phyloP scores from a whole-genome alignment of 2,329 filamentous ascomycete genomes.

The Penicillium frequentans region DNA sequence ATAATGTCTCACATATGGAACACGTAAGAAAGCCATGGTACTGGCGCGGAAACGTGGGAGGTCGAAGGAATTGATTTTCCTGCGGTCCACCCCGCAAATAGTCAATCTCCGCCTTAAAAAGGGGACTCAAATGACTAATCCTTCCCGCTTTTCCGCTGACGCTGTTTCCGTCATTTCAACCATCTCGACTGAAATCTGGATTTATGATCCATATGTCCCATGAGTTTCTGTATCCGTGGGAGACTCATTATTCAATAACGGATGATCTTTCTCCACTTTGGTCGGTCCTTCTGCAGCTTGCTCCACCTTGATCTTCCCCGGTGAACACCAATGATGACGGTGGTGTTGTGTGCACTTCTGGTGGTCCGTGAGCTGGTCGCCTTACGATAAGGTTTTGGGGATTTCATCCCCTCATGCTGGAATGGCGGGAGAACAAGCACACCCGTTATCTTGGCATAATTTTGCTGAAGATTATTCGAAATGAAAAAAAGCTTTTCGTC shows the following conservation, averaged over 20 bases:
- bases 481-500: not conserved
- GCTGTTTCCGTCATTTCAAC: not conserved
- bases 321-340: not conserved
- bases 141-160: not conserved
- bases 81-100: not conserved
- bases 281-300: not conserved
- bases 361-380: not conserved
- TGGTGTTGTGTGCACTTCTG: not conserved
- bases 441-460: not conserved
- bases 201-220: not conserved
- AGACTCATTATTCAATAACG: not conserved
- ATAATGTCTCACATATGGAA: not conserved
- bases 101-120: not conserved
- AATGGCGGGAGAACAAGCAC: not conserved
- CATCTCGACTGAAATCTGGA: not conserved
- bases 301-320: not conserved
- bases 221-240: not conserved
- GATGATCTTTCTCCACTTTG: not conserved
- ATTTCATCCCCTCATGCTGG: not conserved
- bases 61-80: not conserved
- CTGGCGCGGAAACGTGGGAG: not conserved
- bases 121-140: not conserved
- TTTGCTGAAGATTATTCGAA: not conserved
- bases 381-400: not conserved
- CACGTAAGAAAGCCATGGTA: not conserved